Evolutionary conservation across 768 basidiomycete genomes (phyloP).

Genomic region (Russula sp.): DNA sequence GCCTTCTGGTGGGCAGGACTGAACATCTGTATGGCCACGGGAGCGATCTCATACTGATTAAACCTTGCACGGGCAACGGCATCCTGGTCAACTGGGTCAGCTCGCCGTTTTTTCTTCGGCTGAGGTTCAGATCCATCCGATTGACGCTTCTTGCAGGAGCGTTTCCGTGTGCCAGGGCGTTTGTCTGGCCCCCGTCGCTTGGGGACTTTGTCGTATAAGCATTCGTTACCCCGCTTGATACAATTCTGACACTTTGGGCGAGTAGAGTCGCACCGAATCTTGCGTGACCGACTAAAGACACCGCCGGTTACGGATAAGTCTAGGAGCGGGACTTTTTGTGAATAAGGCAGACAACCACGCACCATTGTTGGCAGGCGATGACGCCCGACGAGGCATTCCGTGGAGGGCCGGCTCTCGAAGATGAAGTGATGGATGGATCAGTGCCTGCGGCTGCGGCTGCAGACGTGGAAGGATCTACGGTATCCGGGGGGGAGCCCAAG

Average conservation of each 20-base stretch:
- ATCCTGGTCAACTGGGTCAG: slow-evolving; percentile 20
- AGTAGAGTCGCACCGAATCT: slow-evolving; percentile 82
- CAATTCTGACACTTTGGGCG: slow-evolving; percentile 81
- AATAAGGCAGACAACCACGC: slow-evolving; percentile 37
- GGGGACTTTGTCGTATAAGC: slow-evolving; percentile 74
- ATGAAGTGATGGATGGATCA: slow-evolving; percentile 19
- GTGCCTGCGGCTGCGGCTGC: slow-evolving; percentile 20
- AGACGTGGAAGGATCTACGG: slow-evolving; percentile 17
- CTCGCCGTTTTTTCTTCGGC: slow-evolving; percentile 34
- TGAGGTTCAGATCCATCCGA: slow-evolving; percentile 41
- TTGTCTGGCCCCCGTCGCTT: slow-evolving; percentile 85
- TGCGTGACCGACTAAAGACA: slow-evolving; percentile 63
- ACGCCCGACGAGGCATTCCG: slow-evolving; percentile 63
- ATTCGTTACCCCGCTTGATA: slow-evolving; percentile 66
- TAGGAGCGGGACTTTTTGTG: slow-evolving; percentile 24
- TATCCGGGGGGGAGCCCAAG: not conserved
- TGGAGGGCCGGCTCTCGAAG: slow-evolving; percentile 31
- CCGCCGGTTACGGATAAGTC: slow-evolving; percentile 15
- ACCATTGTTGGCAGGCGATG: slow-evolving; percentile 85
- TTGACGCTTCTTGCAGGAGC: slow-evolving; percentile 78
- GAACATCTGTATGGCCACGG: slow-evolving; percentile 12
- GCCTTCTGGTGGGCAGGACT: slow-evolving; percentile 6
- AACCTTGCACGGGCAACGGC: not conserved
- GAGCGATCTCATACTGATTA: slow-evolving; percentile 14
- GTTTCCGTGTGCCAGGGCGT: slow-evolving; percentile 74